These are phyloP conservation scores for Elsinoe ampelina DNA, from an alignment of 2,329 filamentous ascomycete genomes.

Conservation along the genomic window DNA sequence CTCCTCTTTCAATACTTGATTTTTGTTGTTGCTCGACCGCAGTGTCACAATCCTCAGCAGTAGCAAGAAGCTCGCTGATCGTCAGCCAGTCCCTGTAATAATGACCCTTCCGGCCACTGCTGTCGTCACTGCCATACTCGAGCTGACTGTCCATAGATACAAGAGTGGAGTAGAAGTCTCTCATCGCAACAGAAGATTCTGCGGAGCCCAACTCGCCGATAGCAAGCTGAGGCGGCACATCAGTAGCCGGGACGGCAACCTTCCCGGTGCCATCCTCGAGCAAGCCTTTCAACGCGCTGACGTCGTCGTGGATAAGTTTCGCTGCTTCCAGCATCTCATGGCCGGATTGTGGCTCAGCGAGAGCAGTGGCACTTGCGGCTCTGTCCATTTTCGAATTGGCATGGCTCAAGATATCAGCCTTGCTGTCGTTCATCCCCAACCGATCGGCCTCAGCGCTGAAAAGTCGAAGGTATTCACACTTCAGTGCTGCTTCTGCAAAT, in stretches of 20 bases:
- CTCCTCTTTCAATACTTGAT: slow-evolving; percentile 19
- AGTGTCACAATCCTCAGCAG: slow-evolving; percentile 23
- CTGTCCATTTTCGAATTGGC: neutral
- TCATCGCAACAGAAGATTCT: neutral
- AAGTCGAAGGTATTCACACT: slow-evolving; percentile 17
- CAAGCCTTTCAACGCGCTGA: neutral
- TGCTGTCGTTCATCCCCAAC: neutral
- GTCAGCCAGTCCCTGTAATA: slow-evolving; percentile 43
- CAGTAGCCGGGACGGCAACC: neutral
- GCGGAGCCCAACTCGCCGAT: neutral
- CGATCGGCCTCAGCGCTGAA: neutral
- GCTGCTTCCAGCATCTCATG: neutral
- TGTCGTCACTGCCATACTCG: neutral
- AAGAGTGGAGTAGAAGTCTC: neutral
- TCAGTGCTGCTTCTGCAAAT: slow-evolving; percentile 22
- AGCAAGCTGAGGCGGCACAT: neutral
- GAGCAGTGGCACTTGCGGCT: neutral
- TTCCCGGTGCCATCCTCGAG: neutral
- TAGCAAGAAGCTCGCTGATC: slow-evolving; percentile 37
- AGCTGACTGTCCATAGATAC: neutral
- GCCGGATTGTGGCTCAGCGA: neutral
- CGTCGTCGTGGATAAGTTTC: neutral
- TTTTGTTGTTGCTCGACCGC: slow-evolving; percentile 16
- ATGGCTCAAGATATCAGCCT: neutral
- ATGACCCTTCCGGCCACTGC: slow-evolving; percentile 23